These are phyloP conservation scores for Dichotomocladium elegans DNA, from an alignment of 371 early-diverging fungal species.

Conservation along the genomic window DNA sequence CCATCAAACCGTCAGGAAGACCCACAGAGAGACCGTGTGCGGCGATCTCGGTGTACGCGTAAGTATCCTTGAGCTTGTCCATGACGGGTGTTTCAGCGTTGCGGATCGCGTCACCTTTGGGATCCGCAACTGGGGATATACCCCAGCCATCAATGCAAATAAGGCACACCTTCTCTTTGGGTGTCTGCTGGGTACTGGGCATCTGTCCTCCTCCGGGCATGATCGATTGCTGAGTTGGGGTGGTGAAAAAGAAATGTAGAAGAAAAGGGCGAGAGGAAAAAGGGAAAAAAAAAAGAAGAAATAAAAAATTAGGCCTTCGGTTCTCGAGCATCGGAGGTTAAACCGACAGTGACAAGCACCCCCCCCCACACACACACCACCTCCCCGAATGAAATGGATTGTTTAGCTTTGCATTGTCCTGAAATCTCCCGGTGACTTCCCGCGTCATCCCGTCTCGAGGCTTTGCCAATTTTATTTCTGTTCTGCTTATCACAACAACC, in stretches of 20 bases:
- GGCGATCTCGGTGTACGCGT: constrained; percentile 73
- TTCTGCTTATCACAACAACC: too few relatives aligned
- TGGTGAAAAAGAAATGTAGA: constrained; percentile 1
- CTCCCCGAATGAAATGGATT: too few relatives aligned
- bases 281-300: background rate
- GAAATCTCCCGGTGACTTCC: too few relatives aligned
- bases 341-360: too few relatives aligned
- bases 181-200: constrained; percentile 38
- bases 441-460: too few relatives aligned
- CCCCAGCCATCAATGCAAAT: constrained; percentile 97
- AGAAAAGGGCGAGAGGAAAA: constrained; percentile 1
- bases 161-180: constrained; percentile 68
- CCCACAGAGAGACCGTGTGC: constrained; percentile 99
- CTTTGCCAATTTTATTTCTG: too few relatives aligned
- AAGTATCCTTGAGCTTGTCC: constrained; percentile 72
- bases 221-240: constrained; percentile 4
- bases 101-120: constrained; percentile 89
- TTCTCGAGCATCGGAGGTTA: too few relatives aligned
- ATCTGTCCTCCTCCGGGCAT: constrained; percentile 54
- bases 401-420: too few relatives aligned
- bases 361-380: too few relatives aligned
- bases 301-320: too few relatives aligned
- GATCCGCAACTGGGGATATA: constrained; percentile 63
- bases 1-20: constrained; percentile 97
- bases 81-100: constrained; percentile 95